A percentile compares a stretch with the other conserved stretches of the same genome.
Evolutionary conservation across 805 yeast genomes (phyloP).

Genomic region (Monosporozyma servazzii): DNA sequence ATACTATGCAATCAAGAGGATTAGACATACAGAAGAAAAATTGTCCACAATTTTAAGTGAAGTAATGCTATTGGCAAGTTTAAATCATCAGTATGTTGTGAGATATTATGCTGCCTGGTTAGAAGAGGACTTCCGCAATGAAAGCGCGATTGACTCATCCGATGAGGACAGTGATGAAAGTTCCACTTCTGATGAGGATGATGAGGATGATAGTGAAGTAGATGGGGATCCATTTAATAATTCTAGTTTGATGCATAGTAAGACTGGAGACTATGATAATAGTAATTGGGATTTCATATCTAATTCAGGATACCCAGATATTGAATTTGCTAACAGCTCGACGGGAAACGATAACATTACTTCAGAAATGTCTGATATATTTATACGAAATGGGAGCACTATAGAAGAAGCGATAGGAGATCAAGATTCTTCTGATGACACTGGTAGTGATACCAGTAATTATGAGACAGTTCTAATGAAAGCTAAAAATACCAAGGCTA

Average conservation of each 20-base stretch:
- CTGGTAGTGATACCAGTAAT: constrained; percentile 6
- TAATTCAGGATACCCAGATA: constrained; percentile 39
- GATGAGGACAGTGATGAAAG: constrained; percentile 22
- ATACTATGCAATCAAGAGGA: constrained; percentile 88
- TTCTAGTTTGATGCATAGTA: constrained; percentile 24
- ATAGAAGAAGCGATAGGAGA: constrained; percentile 17
- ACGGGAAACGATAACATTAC: constrained; percentile 8
- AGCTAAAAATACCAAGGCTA: not conserved
- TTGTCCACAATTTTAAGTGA: constrained; percentile 78
- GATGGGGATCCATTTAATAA: constrained; percentile 15
- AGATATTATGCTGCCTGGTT: constrained; percentile 97
- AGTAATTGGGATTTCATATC: constrained; percentile 59
- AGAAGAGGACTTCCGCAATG: constrained; percentile 53
- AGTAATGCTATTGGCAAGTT: constrained; percentile 81
- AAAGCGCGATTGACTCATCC: constrained; percentile 29
- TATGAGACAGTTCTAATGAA: constrained; percentile 4
- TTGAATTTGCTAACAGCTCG: constrained; percentile 40
- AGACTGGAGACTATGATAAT: constrained; percentile 21
- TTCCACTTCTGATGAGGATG: constrained; percentile 4
- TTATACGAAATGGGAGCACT: constrained; percentile 13
- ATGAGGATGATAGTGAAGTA: constrained; percentile 12
- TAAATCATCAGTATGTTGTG: constrained; percentile 93
- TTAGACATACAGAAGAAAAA: constrained; percentile 72
- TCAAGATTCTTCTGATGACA: constrained; percentile 5
- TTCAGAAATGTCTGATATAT: constrained; percentile 1